Conservation (phyloP, 768 basidiomycete species). For the Psilocybe azurescens region DNA sequence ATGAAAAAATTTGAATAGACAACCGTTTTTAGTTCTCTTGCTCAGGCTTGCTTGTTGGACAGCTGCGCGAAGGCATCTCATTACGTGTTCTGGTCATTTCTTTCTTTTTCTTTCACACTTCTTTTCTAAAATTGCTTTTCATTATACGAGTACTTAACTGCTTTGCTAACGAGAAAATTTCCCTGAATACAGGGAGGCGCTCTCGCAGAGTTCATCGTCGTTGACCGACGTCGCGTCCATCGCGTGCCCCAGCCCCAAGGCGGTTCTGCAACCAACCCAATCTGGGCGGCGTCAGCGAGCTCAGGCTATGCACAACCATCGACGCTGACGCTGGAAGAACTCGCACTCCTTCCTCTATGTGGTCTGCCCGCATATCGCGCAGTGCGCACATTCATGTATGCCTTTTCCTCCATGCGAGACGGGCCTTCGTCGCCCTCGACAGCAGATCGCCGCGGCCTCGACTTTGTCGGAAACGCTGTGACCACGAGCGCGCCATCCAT, state of each 20-base stretch:
- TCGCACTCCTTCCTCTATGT: constrained; percentile 79
- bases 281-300: constrained; percentile 17
- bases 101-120: constrained; percentile 6
- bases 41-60: too few relatives aligned
- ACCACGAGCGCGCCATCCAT: not conserved
- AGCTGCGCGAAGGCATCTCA: not conserved
- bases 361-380: constrained; percentile 87
- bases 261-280: constrained; percentile 28
- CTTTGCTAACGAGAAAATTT: constrained; percentile 13
- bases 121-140: constrained; percentile 3
- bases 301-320: constrained; percentile 29
- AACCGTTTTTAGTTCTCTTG: too few relatives aligned
- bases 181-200: constrained; percentile 70
- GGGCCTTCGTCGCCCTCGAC: not conserved
- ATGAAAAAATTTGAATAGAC: too few relatives aligned
- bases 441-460: constrained; percentile 5
- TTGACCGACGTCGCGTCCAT: constrained; percentile 79
- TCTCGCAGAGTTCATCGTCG: constrained; percentile 86
- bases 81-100: not conserved
- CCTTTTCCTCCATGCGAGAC: constrained; percentile 38
- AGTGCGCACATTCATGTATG: constrained; percentile 66
- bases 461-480: constrained; percentile 4
- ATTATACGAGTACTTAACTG: not conserved
- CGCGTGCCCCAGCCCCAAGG: constrained; percentile 67
- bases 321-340: constrained; percentile 63